A percentile compares a stretch with the other conserved stretches of the same genome.
phyloP scores from a whole-genome alignment of 2,329 filamentous ascomycete genomes.

The Fusarium nematophilum region DNA sequence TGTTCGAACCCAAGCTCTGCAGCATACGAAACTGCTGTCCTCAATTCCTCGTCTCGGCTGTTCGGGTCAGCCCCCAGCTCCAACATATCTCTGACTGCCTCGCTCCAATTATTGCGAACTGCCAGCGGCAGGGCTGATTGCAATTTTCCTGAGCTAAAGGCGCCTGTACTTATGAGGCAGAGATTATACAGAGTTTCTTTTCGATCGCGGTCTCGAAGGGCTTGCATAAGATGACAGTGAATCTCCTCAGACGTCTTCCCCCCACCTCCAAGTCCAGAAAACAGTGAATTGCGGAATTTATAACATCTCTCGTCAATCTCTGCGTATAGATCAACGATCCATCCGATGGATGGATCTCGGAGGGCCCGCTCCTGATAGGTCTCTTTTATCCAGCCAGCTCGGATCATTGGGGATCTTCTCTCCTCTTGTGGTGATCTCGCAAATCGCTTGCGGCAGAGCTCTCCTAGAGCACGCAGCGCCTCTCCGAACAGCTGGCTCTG shows the following conservation, averaged over 20 bases:
- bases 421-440: no score
- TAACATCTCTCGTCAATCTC: no score
- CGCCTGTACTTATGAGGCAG: constrained; percentile 3
- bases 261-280: no score
- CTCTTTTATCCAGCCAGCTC: no score
- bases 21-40: constrained; percentile 23
- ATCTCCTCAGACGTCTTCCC: no score
- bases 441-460: not conserved
- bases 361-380: no score
- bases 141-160: constrained; percentile 2
- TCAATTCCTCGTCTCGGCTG: constrained; percentile 22
- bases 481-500: no score
- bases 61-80: constrained; percentile 18
- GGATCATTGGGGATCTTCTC: no score
- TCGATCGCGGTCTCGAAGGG: constrained; percentile 10
- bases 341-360: no score
- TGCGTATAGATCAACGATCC: no score
- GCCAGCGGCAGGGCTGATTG: constrained; percentile 20
- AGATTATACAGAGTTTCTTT: constrained; percentile 8
- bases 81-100: constrained; percentile 16
- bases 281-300: no score
- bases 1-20: constrained; percentile 18
- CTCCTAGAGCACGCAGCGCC: constrained; percentile 2
- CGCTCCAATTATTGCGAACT: constrained; percentile 22
- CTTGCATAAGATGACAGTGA: constrained; percentile 2